Evolutionary conservation across 169 alveolate species (phyloP).

Genomic region (Babesia ovata): DNA sequence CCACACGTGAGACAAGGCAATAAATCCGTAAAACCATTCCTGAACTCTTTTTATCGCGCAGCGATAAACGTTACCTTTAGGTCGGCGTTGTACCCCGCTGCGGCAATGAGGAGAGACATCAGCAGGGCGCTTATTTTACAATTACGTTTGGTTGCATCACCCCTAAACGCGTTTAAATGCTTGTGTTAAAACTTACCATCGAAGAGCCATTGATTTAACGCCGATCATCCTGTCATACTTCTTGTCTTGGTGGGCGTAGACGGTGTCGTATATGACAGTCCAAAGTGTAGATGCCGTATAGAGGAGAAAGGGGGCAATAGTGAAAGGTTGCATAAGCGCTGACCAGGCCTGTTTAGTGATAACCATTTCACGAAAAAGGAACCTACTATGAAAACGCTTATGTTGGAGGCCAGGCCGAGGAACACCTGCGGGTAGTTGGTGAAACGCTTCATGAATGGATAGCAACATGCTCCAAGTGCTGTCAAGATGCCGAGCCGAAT

Average conservation of each 20-base stretch:
- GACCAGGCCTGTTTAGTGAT: slow-evolving; percentile 72
- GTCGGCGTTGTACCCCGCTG: slow-evolving; percentile 53
- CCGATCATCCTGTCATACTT: slow-evolving; percentile 85
- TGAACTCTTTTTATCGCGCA: background rate
- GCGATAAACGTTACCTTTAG: slow-evolving; percentile 9
- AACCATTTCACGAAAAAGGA: slow-evolving; percentile 29
- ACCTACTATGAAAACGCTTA: slow-evolving; percentile 85
- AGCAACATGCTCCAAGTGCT: slow-evolving; percentile 79
- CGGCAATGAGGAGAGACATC: slow-evolving; percentile 55
- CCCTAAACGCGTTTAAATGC: slow-evolving; percentile 68
- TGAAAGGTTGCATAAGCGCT: slow-evolving; percentile 65
- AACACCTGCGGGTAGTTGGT: slow-evolving; percentile 88
- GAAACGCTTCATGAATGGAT: slow-evolving; percentile 90
- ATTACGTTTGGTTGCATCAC: slow-evolving; percentile 51
- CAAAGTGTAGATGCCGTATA: slow-evolving; percentile 79
- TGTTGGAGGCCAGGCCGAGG: slow-evolving; percentile 89
- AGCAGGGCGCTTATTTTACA: slow-evolving; percentile 18
- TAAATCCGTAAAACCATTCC: slow-evolving; percentile 35
- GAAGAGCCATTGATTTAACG: slow-evolving; percentile 89
- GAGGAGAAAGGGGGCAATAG: slow-evolving; percentile 64
- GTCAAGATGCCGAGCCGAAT: slow-evolving; percentile 71
- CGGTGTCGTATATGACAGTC: slow-evolving; percentile 92
- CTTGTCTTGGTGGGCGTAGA: slow-evolving; percentile 93
- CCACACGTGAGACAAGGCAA: slow-evolving; percentile 59
- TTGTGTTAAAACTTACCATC: slow-evolving; percentile 75